A percentile compares a stretch with the other conserved stretches of the same genome.
Conservation (phyloP, 2,329 filamentous ascomycete species). For the Neofusicoccum ribis region DNA sequence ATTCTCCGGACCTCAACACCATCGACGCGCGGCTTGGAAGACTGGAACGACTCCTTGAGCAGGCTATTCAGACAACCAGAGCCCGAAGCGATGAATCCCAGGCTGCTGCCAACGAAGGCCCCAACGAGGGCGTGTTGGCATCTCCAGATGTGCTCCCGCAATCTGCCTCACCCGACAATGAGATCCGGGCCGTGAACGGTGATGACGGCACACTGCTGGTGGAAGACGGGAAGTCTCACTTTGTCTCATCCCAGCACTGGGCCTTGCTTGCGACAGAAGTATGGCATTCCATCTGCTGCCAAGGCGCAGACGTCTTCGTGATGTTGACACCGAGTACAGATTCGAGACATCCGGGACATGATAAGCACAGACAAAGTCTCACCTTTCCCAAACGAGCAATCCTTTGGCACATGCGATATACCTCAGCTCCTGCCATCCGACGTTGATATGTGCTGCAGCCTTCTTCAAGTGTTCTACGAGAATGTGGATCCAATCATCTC, state of each 20-base stretch:
- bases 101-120: too few species aligned
- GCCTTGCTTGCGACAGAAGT: constrained; percentile 37
- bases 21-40: constrained; percentile 34
- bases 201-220: constrained; percentile 37
- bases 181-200: constrained; percentile 34
- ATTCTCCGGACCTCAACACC: constrained; percentile 22
- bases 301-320: not conserved
- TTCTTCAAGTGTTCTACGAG: not conserved
- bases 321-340: constrained; percentile 14
- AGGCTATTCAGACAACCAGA: not conserved
- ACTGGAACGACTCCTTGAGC: constrained; percentile 35
- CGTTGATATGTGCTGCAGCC: not conserved
- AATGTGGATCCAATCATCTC: not conserved
- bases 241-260: constrained; percentile 40
- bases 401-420: not conserved
- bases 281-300: not conserved
- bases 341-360: constrained; percentile 2
- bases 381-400: not conserved
- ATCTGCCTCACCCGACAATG: constrained; percentile 21
- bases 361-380: not conserved
- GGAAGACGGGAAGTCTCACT: constrained; percentile 32
- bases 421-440: not conserved
- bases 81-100: not conserved
- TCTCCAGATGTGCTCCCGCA: not conserved
- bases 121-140: too few species aligned